These are phyloP conservation scores for Petunia secreta DNA, from an alignment of 257 asterid genomes.

Conservation along the genomic window DNA sequence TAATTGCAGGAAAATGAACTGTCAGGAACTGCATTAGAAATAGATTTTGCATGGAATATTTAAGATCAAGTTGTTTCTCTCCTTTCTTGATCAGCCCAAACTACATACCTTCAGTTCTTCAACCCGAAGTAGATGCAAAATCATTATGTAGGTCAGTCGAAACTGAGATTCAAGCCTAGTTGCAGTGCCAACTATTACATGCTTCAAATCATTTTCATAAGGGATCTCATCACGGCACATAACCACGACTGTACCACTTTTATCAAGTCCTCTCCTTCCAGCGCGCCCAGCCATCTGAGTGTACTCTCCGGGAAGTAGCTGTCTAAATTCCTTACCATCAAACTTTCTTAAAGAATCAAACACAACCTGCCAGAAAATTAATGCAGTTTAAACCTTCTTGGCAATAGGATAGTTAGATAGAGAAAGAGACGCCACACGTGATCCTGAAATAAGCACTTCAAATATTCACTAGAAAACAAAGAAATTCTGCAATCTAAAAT, in stretches of 20 bases:
- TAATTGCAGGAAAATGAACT: background rate
- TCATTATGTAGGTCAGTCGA: conserved; percentile 97
- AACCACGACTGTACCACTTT: conserved; percentile 87
- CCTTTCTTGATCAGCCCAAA: conserved; percentile 32
- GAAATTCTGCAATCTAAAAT: conserved; percentile 22
- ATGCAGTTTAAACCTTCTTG: background rate
- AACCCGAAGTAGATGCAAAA: conserved; percentile 95
- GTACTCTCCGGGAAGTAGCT: conserved; percentile 95
- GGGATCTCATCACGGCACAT: conserved; percentile 96
- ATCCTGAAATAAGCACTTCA: conserved; percentile 9
- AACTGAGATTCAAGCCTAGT: conserved; percentile 95
- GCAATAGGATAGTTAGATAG: conserved; percentile 4
- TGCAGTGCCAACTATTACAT: conserved; percentile 87
- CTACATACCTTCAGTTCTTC: conserved; percentile 90
- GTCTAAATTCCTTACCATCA: conserved; percentile 93
- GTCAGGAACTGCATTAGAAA: conserved; percentile 9
- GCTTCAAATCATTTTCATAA: conserved; percentile 72
- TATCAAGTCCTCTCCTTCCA: conserved; percentile 98
- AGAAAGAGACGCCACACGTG: background rate
- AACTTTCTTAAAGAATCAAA: conserved; percentile 91
- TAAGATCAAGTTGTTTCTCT: conserved; percentile 5
- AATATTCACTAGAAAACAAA: background rate
- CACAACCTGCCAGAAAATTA: conserved; percentile 70
- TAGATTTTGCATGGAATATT: background rate
- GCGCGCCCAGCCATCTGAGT: conserved; percentile 99